phyloP scores from a whole-genome alignment of 2,329 filamentous ascomycete genomes.

The Trichothecium sympodiale region DNA sequence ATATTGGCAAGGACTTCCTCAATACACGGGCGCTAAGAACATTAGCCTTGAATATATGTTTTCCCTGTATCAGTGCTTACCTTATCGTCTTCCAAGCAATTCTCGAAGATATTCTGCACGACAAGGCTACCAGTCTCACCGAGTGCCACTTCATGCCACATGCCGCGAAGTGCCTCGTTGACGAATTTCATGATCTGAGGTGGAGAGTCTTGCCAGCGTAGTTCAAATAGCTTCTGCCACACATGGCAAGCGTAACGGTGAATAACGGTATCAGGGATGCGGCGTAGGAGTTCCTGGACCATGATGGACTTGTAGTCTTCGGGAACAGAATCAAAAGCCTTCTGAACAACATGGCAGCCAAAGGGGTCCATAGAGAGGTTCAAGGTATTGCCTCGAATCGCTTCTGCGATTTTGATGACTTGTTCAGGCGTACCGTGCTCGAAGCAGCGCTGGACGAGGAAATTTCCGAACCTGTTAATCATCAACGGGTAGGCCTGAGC shows the following conservation, averaged over 20 bases:
- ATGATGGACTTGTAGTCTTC: slow-evolving; percentile 97
- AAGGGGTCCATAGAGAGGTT: slow-evolving; percentile 97
- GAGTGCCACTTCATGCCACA: slow-evolving; percentile 98
- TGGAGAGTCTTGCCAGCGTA: slow-evolving; percentile 88
- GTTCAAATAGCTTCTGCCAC: slow-evolving; percentile 98
- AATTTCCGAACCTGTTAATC: slow-evolving; percentile 98
- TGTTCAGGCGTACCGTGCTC: slow-evolving; percentile 95
- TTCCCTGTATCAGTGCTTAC: slow-evolving; percentile 33
- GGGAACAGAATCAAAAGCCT: slow-evolving; percentile 94
- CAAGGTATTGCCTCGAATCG: slow-evolving; percentile 87
- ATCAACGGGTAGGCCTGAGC: slow-evolving; percentile 90
- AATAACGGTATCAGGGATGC: slow-evolving; percentile 95
- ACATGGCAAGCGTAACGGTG: slow-evolving; percentile 98
- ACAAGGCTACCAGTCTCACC: slow-evolving; percentile 96
- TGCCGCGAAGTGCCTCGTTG: slow-evolving; percentile 85
- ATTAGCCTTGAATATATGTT: neutral
- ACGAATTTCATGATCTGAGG: slow-evolving; percentile 98
- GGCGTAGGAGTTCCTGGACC: slow-evolving; percentile 92
- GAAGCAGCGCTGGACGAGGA: slow-evolving; percentile 95
- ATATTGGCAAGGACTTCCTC: slow-evolving; percentile 93
- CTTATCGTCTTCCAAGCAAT: slow-evolving; percentile 97
- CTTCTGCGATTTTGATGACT: slow-evolving; percentile 85
- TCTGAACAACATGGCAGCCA: slow-evolving; percentile 95
- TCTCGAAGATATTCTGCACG: slow-evolving; percentile 99
- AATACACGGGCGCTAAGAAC: slow-evolving; percentile 78